phyloP scores from a whole-genome alignment of 768 basidiomycete genomes.

The Amanita rubescens region DNA sequence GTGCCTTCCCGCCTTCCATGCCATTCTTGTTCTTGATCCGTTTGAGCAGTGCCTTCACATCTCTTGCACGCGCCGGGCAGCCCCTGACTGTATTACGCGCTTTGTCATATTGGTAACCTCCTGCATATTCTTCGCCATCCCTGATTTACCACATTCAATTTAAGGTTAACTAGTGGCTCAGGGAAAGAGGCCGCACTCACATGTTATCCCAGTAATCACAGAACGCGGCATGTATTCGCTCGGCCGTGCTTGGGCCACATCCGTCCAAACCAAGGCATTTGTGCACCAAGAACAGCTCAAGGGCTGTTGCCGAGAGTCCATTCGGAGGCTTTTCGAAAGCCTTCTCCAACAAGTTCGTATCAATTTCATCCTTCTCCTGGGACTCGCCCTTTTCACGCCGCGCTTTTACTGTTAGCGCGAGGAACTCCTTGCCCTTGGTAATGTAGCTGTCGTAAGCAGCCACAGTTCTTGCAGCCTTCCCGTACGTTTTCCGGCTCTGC shows the following conservation, averaged over 20 bases:
- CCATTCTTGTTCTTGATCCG: no score
- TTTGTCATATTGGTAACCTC: no score
- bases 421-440: neutral
- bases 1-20: no score
- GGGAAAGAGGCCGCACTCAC: no score
- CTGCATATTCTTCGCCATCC: no score
- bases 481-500: neutral
- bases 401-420: neutral
- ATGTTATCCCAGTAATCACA: neutral
- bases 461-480: neutral
- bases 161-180: no score
- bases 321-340: neutral
- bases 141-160: no score
- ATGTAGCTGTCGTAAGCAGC: neutral
- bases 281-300: neutral
- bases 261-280: neutral
- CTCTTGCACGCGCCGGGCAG: no score
- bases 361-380: neutral
- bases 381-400: no score
- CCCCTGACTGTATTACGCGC: no score
- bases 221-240: neutral
- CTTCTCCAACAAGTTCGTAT: no score
- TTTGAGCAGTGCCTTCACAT: no score
- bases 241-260: neutral
- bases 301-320: neutral